Base-by-base conservation (phyloP, 2,329 filamentous ascomycete genomes). In the Parascedosporium putredinis region DNA sequence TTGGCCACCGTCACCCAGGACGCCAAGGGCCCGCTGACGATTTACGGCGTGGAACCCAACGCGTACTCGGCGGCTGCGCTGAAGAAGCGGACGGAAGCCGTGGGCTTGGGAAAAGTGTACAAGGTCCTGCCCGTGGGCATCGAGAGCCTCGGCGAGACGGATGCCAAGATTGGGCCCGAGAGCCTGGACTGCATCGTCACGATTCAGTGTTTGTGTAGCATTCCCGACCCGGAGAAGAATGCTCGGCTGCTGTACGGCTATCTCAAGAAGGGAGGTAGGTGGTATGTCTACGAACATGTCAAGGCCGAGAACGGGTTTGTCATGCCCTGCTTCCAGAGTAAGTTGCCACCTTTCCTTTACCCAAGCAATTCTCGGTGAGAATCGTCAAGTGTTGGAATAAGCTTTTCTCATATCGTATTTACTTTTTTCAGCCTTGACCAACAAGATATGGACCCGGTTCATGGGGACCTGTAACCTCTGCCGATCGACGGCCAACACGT, bases 21-120 rank as follows among this genome's bases (percentile, higher is more conserved):
- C 8, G 52, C 47, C 6, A 46, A 54, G 56, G 47, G 57, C 55
- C 42, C 52, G 5, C 10, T 42, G 9, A 70, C 68, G 27, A 66
- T 85, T 42, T 83, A 78, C 56, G 82, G 81, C 51, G 72, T 85
- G 4, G 82, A 86, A 63, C 82, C 82, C 3, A 84, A 83, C 59
- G 50, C 60, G 0, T 69, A 68, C 27, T 74, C 78, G 49, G 77
- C 82, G 53, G 60, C 60, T 0, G 61, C 62, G 4, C 64, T 86
- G 46, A 63, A 67, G 1, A 58, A 61, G 33, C 71, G 70, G 18
- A 69, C 82, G 3, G 58, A 62, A 10, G 68, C 70, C 1, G 70
- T 77, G 1, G 79, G 77, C 0, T 63, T 86, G 3, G 66, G 70
- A 5, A 75, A 67, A 47, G 62, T 75, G 5, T 86, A 85, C 60